Base-by-base conservation (phyloP, 768 basidiomycete species). In the Amanita brunnescens region DNA sequence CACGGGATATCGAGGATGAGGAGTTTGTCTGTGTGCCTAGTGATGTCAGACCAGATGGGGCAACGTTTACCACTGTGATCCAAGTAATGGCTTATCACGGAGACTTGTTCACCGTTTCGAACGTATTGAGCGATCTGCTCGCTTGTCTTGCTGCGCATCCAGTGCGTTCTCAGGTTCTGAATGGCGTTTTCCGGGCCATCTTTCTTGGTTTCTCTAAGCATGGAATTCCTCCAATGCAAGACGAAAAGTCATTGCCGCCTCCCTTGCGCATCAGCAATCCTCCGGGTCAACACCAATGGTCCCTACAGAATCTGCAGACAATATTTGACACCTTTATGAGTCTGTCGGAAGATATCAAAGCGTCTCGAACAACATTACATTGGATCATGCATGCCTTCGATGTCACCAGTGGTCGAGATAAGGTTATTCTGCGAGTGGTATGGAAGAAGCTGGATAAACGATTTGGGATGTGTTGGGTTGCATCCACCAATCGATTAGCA, bases 141-240 rank as follows among this genome's bases (percentile, higher is more conserved):
- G 68, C 73, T 8, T 67, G 71, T 14, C 65, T 68, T 24, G 71
- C 75, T 52, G 47, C 63, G 32, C 70, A 74, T 56, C n/a, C 42
- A 21, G 14, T 10, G 14, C 34, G 33, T 77, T 72, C 1, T n/a
- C n/a, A n/a, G n/a, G n/a, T n/a, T n/a, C n/a, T n/a, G n/a, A 60
- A 78, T 42, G 64, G 75, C 18, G 70, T 80, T 29, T 92, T 84
- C 62, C 79, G 87, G 18, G 78, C 78, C 14, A 62, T 93, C 35
- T 91, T 93, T 60, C 73, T 85, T 14, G 89, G 87, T 1, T 92
- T 90, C 62, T 69, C 72, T 6, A 77, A 76, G 9, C 80, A 87
- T 57, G 86, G 77, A 34, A 55, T 66, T 30, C 58, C 63, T 6
- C 59, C 64, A 38, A 50, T 40, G 33, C 49, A 10, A 30, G 35